Evolutionary conservation across 768 basidiomycete genomes (phyloP).

Genomic region (Podaxis carcinomalis): DNA sequence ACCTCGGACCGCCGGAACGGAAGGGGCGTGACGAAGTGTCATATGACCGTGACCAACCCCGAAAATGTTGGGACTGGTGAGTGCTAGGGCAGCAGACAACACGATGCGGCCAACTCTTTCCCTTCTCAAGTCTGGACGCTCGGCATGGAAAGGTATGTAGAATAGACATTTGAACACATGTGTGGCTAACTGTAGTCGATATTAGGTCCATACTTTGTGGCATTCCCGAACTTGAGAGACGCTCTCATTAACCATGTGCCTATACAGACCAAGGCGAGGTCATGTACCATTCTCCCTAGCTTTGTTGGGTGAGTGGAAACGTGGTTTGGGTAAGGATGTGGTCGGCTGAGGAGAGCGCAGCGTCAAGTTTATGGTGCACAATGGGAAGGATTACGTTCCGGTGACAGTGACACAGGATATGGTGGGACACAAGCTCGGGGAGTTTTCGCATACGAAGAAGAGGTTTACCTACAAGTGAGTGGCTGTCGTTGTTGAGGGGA

Average conservation of each 20-base stretch:
- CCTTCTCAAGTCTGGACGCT: constrained; percentile 59
- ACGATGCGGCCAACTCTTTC: constrained; percentile 61
- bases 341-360: constrained; percentile 31
- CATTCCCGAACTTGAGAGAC: constrained; percentile 84
- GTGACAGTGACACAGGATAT: constrained; percentile 92
- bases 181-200: background rate
- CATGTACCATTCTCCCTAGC: constrained; percentile 92
- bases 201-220: constrained; percentile 89
- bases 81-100: background rate
- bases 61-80: background rate
- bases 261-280: constrained; percentile 82
- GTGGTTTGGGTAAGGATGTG: background rate
- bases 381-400: constrained; percentile 86
- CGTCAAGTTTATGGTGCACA: constrained; percentile 88
- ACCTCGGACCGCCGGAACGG: background rate
- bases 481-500: background rate
- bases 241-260: constrained; percentile 78
- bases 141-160: constrained; percentile 77
- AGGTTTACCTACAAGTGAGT: constrained; percentile 83
- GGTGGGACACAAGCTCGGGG: constrained; percentile 97
- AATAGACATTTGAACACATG: background rate
- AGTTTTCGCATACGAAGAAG: constrained; percentile 90
- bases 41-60: constrained; percentile 3
- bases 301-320: constrained; percentile 78
- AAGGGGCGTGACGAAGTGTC: background rate